These are phyloP conservation scores for Sclerotinia nivalis DNA, from an alignment of 2,329 filamentous ascomycete species.

Conservation along the genomic window DNA sequence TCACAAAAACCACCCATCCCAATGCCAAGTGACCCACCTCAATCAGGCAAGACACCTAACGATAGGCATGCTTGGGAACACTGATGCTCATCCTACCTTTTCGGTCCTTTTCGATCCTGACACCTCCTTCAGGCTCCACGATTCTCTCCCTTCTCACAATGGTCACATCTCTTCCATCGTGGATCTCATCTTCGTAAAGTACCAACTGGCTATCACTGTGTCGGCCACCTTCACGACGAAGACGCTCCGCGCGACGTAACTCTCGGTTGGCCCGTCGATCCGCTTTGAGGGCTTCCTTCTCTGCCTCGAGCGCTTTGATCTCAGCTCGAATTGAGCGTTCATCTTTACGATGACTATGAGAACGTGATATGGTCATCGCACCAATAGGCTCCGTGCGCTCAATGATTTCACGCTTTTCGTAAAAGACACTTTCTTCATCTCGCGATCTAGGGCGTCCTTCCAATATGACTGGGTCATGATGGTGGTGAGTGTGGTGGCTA, in stretches of 20 bases:
- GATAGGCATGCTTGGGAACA: slow-evolving; percentile 66
- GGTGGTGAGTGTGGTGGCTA: slow-evolving; percentile 35
- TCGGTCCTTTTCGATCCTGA: slow-evolving; percentile 82
- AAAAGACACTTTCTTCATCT: slow-evolving; percentile 33
- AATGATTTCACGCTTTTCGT: slow-evolving; percentile 33
- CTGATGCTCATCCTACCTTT: slow-evolving; percentile 95
- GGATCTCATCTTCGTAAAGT: slow-evolving; percentile 55
- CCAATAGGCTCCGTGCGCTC: slow-evolving; percentile 41
- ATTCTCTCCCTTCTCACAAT: slow-evolving; percentile 55
- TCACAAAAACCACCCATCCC: slow-evolving; percentile 26
- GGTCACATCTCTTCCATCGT: slow-evolving; percentile 48
- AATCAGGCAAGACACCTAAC: slow-evolving; percentile 39
- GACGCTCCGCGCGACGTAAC: slow-evolving; percentile 49
- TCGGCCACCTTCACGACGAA: slow-evolving; percentile 55
- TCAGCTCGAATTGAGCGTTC: slow-evolving; percentile 68
- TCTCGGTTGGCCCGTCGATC: slow-evolving; percentile 53
- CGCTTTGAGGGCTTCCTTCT: slow-evolving; percentile 58
- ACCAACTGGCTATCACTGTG: slow-evolving; percentile 62
- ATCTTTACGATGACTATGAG: slow-evolving; percentile 41
- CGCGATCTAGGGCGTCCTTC: slow-evolving; percentile 41
- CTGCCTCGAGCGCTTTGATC: slow-evolving; percentile 69
- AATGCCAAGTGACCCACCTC: slow-evolving; percentile 34
- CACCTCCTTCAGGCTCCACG: slow-evolving; percentile 57
- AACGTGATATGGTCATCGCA: slow-evolving; percentile 48
- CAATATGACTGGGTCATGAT: slow-evolving; percentile 46